Evolutionary conservation across 2,329 filamentous ascomycete species (phyloP).

Genomic region (Zasmidium cellare): DNA sequence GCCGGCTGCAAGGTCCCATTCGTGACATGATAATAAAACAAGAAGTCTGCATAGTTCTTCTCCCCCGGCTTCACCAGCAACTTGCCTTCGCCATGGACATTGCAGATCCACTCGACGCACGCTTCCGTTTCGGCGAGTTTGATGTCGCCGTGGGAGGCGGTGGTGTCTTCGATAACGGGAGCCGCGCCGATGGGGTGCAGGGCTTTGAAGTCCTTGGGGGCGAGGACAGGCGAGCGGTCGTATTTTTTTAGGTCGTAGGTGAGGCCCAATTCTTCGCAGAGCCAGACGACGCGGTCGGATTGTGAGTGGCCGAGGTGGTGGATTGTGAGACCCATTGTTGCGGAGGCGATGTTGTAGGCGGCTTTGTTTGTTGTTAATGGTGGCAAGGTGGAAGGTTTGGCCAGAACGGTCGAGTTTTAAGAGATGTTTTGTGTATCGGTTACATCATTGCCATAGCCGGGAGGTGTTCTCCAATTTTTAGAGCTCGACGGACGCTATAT

Average conservation of each 20-base stretch:
- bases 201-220: conserved; percentile 30
- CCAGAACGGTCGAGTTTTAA: no score
- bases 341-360: background rate
- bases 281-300: conserved; percentile 64
- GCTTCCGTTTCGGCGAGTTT: conserved; percentile 62
- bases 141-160: conserved; percentile 40
- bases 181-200: conserved; percentile 53
- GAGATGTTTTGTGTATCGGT: background rate
- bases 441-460: background rate
- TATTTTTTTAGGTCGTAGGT: conserved; percentile 53
- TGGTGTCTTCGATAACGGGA: conserved; percentile 59
- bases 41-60: conserved; percentile 58
- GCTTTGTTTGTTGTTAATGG: background rate
- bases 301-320: conserved; percentile 50
- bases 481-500: background rate
- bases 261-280: conserved; percentile 64
- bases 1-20: conserved; percentile 43
- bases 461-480: background rate
- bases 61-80: conserved; percentile 50
- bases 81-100: conserved; percentile 52
- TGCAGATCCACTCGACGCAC: conserved; percentile 62
- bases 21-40: conserved; percentile 58
- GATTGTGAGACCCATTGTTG: conserved; percentile 41
- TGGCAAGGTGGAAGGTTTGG: no score
- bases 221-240: conserved; percentile 44